These are phyloP conservation scores for Volvox reticuliferus DNA, from an alignment of 139 green algal species.

Conservation along the genomic window DNA sequence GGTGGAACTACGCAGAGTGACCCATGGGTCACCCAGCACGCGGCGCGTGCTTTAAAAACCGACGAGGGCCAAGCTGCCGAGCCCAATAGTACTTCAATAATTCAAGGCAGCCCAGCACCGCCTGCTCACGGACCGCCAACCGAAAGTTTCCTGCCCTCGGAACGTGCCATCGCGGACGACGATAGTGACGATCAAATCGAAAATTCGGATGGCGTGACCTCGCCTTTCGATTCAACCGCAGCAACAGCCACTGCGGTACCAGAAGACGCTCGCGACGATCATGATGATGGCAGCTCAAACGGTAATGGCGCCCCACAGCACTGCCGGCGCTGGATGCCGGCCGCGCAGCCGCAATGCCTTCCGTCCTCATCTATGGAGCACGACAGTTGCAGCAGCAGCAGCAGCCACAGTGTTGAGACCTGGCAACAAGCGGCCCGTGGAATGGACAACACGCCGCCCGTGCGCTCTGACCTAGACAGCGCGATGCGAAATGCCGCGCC, in stretches of 20 bases:
- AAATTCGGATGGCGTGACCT: not conserved
- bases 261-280: not conserved
- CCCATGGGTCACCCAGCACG: not conserved
- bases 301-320: not conserved
- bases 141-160: too few relatives aligned
- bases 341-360: too few relatives aligned
- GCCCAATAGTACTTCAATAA: not conserved
- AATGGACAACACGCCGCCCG: too few relatives aligned
- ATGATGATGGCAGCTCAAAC: not conserved
- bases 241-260: not conserved
- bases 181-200: not conserved
- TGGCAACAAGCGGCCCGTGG: too few relatives aligned
- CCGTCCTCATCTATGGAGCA: too few relatives aligned
- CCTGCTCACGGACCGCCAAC: too few relatives aligned
- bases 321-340: too few relatives aligned
- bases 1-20: not conserved
- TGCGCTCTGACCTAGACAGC: not conserved
- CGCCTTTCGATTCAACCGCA: not conserved
- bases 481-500: not conserved
- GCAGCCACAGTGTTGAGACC: too few relatives aligned
- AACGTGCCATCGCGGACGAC: not conserved
- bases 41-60: not conserved
- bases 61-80: not conserved
- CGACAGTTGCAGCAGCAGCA: too few relatives aligned
- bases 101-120: not conserved